phyloP scores from a whole-genome alignment of 2,329 filamentous ascomycete species.

The Neonectria ditissima region DNA sequence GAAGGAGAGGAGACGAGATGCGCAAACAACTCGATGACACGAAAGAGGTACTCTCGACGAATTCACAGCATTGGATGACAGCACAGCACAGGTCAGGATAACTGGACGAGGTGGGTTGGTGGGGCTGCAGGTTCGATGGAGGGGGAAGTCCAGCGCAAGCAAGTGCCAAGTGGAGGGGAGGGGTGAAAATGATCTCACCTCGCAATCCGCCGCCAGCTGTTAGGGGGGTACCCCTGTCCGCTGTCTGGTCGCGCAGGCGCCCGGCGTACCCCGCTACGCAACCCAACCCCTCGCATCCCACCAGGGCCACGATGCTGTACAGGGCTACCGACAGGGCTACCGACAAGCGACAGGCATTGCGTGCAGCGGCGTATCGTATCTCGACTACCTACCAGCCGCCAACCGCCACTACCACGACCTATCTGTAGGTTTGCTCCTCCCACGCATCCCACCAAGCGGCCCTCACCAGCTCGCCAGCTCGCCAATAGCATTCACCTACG shows the following conservation, averaged over 20 bases:
- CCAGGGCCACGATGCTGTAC: conserved; percentile 6
- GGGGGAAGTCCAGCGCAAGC: neutral
- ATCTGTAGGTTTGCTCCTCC: neutral
- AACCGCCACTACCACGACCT: neutral
- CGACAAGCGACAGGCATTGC: neutral
- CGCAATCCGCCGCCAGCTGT: conserved; percentile 31
- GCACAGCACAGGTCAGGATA: conserved; percentile 20
- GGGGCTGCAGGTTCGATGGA: conserved; percentile 35
- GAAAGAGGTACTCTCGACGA: conserved; percentile 33
- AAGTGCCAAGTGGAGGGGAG: conserved; percentile 8
- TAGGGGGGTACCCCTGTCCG: conserved; percentile 27
- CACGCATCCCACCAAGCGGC: conserved; percentile 1
- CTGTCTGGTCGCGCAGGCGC: neutral
- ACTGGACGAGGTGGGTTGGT: conserved; percentile 31
- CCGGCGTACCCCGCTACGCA: conserved; percentile 34
- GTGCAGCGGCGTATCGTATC: conserved; percentile 7
- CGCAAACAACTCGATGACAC: conserved; percentile 33
- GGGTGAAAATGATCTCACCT: conserved; percentile 40
- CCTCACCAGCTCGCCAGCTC: neutral
- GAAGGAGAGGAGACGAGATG: conserved; percentile 15
- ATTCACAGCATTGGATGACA: conserved; percentile 10
- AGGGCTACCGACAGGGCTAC: neutral
- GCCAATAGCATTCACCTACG: conserved; percentile 18
- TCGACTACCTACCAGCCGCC: neutral
- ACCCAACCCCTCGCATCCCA: conserved; percentile 28